A percentile compares a stretch with the other conserved stretches of the same genome.
phyloP scores from a whole-genome alignment of 2,329 filamentous ascomycete genomes.

The Tolypocladium tundrense region DNA sequence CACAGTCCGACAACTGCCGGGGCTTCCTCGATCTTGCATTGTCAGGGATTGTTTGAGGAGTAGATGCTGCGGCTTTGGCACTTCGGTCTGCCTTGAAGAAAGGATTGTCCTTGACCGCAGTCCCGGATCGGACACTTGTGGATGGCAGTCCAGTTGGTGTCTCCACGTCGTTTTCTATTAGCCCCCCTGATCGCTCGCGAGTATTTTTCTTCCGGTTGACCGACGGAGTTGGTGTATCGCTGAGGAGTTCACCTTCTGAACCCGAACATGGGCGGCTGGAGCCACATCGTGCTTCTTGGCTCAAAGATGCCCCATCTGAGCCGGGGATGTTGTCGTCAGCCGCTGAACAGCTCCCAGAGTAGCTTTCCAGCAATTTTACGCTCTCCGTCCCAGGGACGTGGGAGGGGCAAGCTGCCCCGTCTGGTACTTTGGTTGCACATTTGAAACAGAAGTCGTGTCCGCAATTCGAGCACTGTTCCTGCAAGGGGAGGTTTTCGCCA shows the following conservation, averaged over 20 bases:
- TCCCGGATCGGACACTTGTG: slow-evolving; percentile 1
- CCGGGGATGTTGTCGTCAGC: not conserved
- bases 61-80: slow-evolving; percentile 8
- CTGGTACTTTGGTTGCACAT: slow-evolving; percentile 28
- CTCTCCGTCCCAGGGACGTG: not conserved
- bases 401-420: not conserved
- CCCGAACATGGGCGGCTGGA: not conserved
- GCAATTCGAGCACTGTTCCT: slow-evolving; percentile 34
- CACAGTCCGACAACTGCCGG: slow-evolving; percentile 17
- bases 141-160: not conserved
- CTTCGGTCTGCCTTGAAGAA: slow-evolving; percentile 21
- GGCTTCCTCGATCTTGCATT: slow-evolving; percentile 9
- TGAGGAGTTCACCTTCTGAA: not conserved
- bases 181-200: not conserved
- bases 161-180: not conserved
- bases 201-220: not conserved
- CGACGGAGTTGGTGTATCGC: not conserved
- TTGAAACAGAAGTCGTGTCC: slow-evolving; percentile 39
- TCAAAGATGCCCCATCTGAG: not conserved
- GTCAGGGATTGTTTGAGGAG: slow-evolving; percentile 12
- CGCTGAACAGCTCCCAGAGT: not conserved
- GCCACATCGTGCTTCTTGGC: not conserved
- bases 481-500: slow-evolving; percentile 26
- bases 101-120: slow-evolving; percentile 17
- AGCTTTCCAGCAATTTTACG: not conserved